Evolutionary conservation across 139 green algal genomes (phyloP).

Genomic region (Ulvella scutata): DNA sequence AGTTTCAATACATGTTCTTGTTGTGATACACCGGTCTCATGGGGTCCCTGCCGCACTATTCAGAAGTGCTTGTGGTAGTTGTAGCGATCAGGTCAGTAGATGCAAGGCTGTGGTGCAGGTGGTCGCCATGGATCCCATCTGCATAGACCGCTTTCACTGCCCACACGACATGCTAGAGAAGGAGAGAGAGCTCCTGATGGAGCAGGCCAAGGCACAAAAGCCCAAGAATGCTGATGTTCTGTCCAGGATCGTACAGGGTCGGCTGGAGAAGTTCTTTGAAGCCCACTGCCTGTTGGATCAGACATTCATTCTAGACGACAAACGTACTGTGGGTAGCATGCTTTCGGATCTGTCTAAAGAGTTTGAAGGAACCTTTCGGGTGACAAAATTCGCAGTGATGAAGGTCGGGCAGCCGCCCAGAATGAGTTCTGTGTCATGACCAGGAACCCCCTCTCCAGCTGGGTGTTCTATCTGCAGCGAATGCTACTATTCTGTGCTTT

Average conservation of each 20-base stretch:
- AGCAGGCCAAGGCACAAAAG: background rate
- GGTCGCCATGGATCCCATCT: conserved; percentile 45
- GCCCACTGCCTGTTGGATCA: background rate
- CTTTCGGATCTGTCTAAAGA: background rate
- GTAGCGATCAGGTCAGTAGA: too few species aligned
- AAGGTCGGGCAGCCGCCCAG: background rate
- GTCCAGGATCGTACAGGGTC: background rate
- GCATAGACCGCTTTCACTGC: conserved; percentile 26
- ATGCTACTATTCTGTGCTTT: too few species aligned
- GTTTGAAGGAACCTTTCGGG: background rate
- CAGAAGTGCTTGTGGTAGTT: too few species aligned
- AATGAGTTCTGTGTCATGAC: too few species aligned
- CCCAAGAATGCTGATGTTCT: background rate
- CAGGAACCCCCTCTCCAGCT: too few species aligned
- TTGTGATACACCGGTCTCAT: too few species aligned
- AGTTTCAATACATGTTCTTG: too few species aligned
- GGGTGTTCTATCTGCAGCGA: too few species aligned
- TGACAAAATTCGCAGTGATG: background rate
- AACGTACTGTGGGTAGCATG: background rate
- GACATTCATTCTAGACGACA: background rate
- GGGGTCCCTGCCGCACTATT: too few species aligned
- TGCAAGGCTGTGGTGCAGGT: conserved; percentile 56
- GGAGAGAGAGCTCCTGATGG: conserved; percentile 15
- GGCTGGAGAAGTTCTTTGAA: background rate
- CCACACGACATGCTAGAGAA: conserved; percentile 26